Base-by-base conservation (phyloP, 2,329 filamentous ascomycete species). In the Penicillium sp. region DNA sequence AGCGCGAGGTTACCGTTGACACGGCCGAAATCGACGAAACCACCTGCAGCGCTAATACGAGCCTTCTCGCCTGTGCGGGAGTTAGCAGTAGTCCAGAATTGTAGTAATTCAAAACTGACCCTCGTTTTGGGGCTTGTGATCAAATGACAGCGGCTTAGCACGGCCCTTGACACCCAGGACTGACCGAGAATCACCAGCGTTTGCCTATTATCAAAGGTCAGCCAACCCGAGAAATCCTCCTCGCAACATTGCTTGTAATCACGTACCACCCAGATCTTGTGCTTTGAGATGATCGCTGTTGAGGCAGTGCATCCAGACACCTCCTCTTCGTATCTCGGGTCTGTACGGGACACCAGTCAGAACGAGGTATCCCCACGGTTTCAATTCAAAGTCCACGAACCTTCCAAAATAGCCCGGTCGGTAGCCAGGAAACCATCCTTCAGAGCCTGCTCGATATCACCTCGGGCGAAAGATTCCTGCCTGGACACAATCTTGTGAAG, bases 71-170 rank as follows among this genome's bases (percentile, higher is more conserved):
- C 89, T 95, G 63, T 62, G 48, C 28, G 23, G 38, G n/a, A 47
- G 44, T 37, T 42, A 49, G 64, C 27, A 59, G 51, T 24, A 20
- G 8, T 39, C 27, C 42, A 46, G n/a, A 41, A 3, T 9, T 2
- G 23, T 27, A 15, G 13, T 8, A 40, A 8, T n/a, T 15, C 15
- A 15, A 9, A 25, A 64, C 66, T 49, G 68, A 95, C 90, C 89
- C 81, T 98, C 93, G 62, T 97, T 96, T 72, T 96, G 91, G 37
- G 93, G 93, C 76, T 98, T 98, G 79, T 98, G 93, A 71, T 98
- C 93, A 68, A 95, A 95, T n/a, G 93, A 98, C 53, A 98, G 80
- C 45, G 93, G 93, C 77, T 97, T 98, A 60, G 93, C 93, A 64
- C 93, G 83, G 59, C 93, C 93, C 77, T 97, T 98, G 66, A 98